Conservation (phyloP, 2,329 filamentous ascomycete species). For the Ilyonectria sp. region DNA sequence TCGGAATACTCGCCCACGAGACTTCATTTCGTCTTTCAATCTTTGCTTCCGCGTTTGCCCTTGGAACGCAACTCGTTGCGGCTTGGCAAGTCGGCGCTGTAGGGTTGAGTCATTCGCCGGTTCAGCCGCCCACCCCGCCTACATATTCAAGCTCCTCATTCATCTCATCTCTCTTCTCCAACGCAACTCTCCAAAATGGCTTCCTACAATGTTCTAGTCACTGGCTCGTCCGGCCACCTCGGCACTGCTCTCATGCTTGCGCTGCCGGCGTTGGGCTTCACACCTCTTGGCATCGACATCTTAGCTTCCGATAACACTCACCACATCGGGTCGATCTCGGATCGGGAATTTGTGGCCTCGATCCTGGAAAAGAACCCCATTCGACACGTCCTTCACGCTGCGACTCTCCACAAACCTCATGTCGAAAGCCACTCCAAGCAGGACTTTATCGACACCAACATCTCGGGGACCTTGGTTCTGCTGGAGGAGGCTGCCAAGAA, state of each 20-base stretch:
- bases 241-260: constrained; percentile 62
- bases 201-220: constrained; percentile 58
- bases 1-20: neutral
- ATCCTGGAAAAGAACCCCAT: constrained; percentile 54
- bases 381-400: constrained; percentile 60
- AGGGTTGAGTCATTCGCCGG: constrained; percentile 20
- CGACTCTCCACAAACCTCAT: constrained; percentile 65
- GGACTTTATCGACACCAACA: constrained; percentile 62
- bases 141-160: neutral
- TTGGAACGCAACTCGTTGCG: neutral
- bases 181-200: constrained; percentile 24
- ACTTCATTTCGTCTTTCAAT: neutral
- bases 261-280: constrained; percentile 57
- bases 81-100: neutral
- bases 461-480: constrained; percentile 59
- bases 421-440: constrained; percentile 60
- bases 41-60: neutral
- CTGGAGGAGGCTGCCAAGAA: constrained; percentile 56
- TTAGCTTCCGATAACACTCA: constrained; percentile 55
- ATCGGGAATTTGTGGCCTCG: constrained; percentile 51
- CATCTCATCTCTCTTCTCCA: too few species aligned
- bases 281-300: constrained; percentile 61
- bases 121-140: neutral
- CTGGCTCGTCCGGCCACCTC: constrained; percentile 63
- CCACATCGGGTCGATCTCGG: constrained; percentile 55